Evolutionary conservation across 257 asterid genomes (phyloP), one percentile per base, ranked within the genome.

Genomic region (Paraleonurus japonicus): DNA sequence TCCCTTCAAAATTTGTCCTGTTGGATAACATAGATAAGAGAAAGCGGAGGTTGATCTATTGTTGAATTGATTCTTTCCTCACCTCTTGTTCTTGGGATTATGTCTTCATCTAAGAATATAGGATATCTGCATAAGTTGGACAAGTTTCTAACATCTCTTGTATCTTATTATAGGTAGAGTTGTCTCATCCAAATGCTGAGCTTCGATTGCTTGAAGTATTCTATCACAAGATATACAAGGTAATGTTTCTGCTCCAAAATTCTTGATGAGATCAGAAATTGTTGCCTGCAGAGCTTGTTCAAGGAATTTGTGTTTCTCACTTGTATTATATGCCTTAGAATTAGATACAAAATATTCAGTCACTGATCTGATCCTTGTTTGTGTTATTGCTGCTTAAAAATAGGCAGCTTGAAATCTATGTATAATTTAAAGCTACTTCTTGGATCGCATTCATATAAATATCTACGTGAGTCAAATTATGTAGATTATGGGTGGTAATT

Each of bases 211-310:
- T 87, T 51, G 90, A 85, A 80, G 88, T 87, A 72, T 82, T 87
- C 84, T 82, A 81, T 63, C 86, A 85, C 90, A 87, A 84, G 75
- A 87, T 87, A 51, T 87, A 87, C 80, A 84, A 84, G 92, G 92
- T 87, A 85, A 75, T 72, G 54, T 11, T 35, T 70, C 32, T 41
- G 16, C 54, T 76, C 43, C 17, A 19, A 62, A 2, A 9, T 72
- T 72, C 61, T 41, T 43, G n/a, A 67, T 79, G 23, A 60, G 33
- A 65, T 27, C 10, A n/a, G 69, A 68, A 69, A 51, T 59, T 70
- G 28, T 35, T 45, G 60, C 30, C 50, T 51, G 47, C 26, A 17
- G 55, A 33, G 61, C 65, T 61, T 63, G 45, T 73, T 65, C 15
- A 64, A 22, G 23, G 22, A 22, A 53, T 33, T 9, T 69, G 23